Evolutionary conservation across 2,329 filamentous ascomycete species (phyloP), one percentile per base, ranked within the genome.

Genomic region (Sphaerulina vaccinii): DNA sequence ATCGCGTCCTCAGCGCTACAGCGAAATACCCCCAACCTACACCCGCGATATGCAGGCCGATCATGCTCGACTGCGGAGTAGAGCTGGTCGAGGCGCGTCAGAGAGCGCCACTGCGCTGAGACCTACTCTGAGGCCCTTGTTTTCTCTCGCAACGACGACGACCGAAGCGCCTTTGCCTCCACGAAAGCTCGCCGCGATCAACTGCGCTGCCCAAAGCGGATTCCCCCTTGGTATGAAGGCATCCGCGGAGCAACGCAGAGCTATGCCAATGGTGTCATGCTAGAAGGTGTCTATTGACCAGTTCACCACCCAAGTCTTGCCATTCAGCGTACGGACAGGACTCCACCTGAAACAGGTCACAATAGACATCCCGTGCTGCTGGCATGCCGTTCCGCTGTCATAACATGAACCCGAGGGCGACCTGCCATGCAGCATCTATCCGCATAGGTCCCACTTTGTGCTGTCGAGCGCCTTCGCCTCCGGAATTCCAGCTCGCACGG

Each of bases 191-290:
- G 27, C 7, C 8, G 27, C 27, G 10, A 32, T 4, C 27, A 13
- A 32, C 3, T 32, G 27, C 7, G n/a, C 10, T 32, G 10, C n/a
- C 5, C n/a, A 13, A 32, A 13, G 27, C 27, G 18, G 18, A 3
- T 3, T 21, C 10, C 18, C 27, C 15, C 13, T 40, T 41, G 51
- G 46, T 50, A 46, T 54, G 51, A 46, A 47, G 36, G 46, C 35
- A 16, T 9, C 35, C 10, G 9, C 13, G 9, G 5, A 39, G 13
- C 37, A 21, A 18, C 37, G 27, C 27, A 10, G 5, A 32, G n/a
- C 35, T 15, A 15, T 32, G 27, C 24, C 24, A 27, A 27, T 10
- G 5, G 24, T 27, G 24, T 13, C 27, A 32, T 32, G 27, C 9
- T 32, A 32, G n/a, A n/a, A n/a, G n/a, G n/a, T n/a, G n/a, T 32